A percentile compares a stretch with the other conserved stretches of the same genome.
Conservation (phyloP, 2,329 filamentous ascomycete species). For the Colletotrichum trifolii region DNA sequence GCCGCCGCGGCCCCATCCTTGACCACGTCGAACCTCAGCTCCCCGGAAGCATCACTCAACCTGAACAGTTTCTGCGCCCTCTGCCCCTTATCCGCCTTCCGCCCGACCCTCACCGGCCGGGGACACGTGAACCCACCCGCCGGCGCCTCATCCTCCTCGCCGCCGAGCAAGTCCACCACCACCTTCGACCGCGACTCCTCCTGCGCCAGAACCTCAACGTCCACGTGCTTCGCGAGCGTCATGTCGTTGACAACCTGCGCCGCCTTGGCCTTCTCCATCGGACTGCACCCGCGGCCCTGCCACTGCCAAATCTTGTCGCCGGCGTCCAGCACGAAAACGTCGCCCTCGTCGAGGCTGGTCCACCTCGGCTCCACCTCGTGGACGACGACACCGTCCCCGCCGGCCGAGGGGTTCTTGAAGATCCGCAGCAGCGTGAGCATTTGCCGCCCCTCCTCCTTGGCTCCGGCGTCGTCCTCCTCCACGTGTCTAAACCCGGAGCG, state of each 20-base stretch:
- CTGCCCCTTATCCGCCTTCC: slow-evolving; percentile 37
- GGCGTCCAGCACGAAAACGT: slow-evolving; percentile 74
- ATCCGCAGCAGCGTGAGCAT: slow-evolving; percentile 67
- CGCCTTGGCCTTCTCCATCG: slow-evolving; percentile 76
- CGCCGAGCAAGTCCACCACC: slow-evolving; percentile 67
- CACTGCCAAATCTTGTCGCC: slow-evolving; percentile 76
- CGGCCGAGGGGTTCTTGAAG: slow-evolving; percentile 67
- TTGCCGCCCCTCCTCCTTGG: slow-evolving; percentile 44
- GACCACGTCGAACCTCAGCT: slow-evolving; percentile 66
- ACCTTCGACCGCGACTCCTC: slow-evolving; percentile 65
- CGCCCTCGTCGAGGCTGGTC: slow-evolving; percentile 71
- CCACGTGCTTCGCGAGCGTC: slow-evolving; percentile 71
- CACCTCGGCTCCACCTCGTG: slow-evolving; percentile 72
- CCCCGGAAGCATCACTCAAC: slow-evolving; percentile 71
- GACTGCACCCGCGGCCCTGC: slow-evolving; percentile 73
- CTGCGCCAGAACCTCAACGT: slow-evolving; percentile 74
- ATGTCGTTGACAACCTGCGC: slow-evolving; percentile 75
- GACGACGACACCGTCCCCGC: slow-evolving; percentile 64
- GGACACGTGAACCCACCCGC: slow-evolving; percentile 52
- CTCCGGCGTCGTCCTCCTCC: slow-evolving; percentile 54
- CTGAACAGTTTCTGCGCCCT: slow-evolving; percentile 63
- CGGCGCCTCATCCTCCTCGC: slow-evolving; percentile 51
- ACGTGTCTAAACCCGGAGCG: slow-evolving; percentile 73
- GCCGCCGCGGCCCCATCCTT: slow-evolving; percentile 63
- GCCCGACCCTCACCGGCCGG: slow-evolving; percentile 52